Evolutionary conservation across 2,329 filamentous ascomycete genomes (phyloP).

Genomic region (Cadophora sp.): DNA sequence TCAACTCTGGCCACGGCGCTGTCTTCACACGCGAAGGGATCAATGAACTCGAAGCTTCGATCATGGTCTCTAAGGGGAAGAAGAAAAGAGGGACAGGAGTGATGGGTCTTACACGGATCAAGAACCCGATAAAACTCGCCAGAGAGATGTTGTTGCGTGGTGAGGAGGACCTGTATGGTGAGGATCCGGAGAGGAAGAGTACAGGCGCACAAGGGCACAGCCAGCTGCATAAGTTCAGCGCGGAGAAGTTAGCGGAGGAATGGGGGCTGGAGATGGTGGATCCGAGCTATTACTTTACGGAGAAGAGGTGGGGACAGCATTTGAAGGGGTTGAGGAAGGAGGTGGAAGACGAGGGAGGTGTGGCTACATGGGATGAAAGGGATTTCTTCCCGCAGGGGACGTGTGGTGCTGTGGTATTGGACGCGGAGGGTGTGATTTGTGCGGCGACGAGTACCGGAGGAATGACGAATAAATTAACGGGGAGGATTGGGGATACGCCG

Average conservation of each 20-base stretch:
- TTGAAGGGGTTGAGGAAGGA: slow-evolving; percentile 60
- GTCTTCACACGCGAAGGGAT: slow-evolving; percentile 85
- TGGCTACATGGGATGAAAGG: slow-evolving; percentile 62
- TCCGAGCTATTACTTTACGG: slow-evolving; percentile 79
- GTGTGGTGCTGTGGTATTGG: slow-evolving; percentile 81
- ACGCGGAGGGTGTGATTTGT: slow-evolving; percentile 76
- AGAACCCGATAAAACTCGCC: slow-evolving; percentile 80
- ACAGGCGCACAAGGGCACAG: slow-evolving; percentile 68
- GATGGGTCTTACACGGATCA: slow-evolving; percentile 75
- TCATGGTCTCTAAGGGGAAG: slow-evolving; percentile 80
- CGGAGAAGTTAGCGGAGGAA: slow-evolving; percentile 69
- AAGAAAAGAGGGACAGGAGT: slow-evolving; percentile 81
- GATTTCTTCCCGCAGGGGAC: slow-evolving; percentile 84
- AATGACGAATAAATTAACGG: slow-evolving; percentile 87
- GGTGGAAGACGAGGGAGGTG: slow-evolving; percentile 51
- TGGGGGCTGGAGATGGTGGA: slow-evolving; percentile 75
- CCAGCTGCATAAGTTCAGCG: slow-evolving; percentile 70
- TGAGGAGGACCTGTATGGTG: slow-evolving; percentile 63
- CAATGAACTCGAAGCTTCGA: slow-evolving; percentile 84
- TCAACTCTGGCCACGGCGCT: slow-evolving; percentile 84
- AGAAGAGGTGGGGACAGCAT: slow-evolving; percentile 81
- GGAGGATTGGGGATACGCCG: slow-evolving; percentile 85
- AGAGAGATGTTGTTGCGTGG: slow-evolving; percentile 72
- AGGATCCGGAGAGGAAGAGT: slow-evolving; percentile 35
- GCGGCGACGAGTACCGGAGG: slow-evolving; percentile 75